Percentiles rank a stretch among this genome's conserved stretches.
phyloP scores from a whole-genome alignment of 2,329 filamentous ascomycete species.

The Hymenoscyphus albidus region DNA sequence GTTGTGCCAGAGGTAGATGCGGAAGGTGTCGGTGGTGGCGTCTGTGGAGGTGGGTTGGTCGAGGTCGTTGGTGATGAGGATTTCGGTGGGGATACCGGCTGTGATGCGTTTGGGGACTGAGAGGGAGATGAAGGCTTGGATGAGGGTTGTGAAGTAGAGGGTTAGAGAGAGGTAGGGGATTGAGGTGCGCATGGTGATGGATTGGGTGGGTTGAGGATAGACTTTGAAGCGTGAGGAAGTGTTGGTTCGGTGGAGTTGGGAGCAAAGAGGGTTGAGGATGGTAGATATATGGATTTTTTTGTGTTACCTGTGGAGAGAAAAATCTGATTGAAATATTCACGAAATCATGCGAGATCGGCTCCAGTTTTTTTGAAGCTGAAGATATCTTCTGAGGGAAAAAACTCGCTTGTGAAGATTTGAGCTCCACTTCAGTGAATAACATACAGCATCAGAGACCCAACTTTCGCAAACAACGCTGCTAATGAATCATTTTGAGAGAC shows the following conservation, averaged over 20 bases:
- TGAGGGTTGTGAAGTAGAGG: neutral
- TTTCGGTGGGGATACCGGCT: neutral
- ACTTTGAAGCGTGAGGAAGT: neutral
- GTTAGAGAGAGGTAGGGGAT: neutral
- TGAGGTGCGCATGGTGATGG: neutral
- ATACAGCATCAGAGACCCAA: too few relatives aligned
- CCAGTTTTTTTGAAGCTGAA: neutral
- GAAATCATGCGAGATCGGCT: neutral
- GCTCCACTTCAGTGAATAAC: neutral
- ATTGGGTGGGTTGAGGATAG: neutral
- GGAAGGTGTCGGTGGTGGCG: neutral
- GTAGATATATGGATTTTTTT: neutral
- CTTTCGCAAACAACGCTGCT: too few relatives aligned
- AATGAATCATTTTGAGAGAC: too few relatives aligned
- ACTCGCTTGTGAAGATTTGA: neutral
- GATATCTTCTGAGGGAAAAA: neutral
- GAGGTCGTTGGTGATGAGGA: neutral
- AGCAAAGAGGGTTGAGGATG: neutral
- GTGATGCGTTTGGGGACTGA: neutral
- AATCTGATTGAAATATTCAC: neutral
- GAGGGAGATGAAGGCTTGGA: neutral
- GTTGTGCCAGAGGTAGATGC: neutral
- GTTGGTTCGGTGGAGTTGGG: too few relatives aligned
- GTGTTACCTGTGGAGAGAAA: neutral
- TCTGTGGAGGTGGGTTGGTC: neutral